Conservation (phyloP, 768 basidiomycete genomes). For the Coprinopsis cinerea region DNA sequence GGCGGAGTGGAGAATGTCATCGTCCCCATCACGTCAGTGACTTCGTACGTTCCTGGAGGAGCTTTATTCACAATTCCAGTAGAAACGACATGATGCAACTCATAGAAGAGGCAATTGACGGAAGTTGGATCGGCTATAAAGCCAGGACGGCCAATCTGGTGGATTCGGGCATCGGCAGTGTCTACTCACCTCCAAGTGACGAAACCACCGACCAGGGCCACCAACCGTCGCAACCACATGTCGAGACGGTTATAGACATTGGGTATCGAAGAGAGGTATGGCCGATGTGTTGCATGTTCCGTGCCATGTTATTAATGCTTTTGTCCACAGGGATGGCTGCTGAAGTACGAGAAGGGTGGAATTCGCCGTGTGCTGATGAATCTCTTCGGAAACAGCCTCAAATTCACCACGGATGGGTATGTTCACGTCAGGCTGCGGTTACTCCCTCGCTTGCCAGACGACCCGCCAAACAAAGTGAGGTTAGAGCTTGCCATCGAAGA, state of each 20-base stretch:
- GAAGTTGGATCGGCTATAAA: slow-evolving; percentile 89
- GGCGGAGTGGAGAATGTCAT: slow-evolving; percentile 78
- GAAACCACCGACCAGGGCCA: slow-evolving; percentile 24
- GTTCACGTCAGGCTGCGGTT: slow-evolving; percentile 82
- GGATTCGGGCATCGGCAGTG: slow-evolving; percentile 82
- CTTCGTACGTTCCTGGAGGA: no score
- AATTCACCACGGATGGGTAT: slow-evolving; percentile 85
- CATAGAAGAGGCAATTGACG: slow-evolving; percentile 86
- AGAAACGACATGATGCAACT: slow-evolving; percentile 76
- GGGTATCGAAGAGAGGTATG: slow-evolving; percentile 63
- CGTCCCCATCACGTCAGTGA: slow-evolving; percentile 52
- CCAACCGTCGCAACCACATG: slow-evolving; percentile 42
- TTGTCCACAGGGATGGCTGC: slow-evolving; percentile 66
- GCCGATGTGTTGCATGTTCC: slow-evolving; percentile 8
- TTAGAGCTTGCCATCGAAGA: slow-evolving; percentile 83
- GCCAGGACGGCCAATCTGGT: slow-evolving; percentile 66
- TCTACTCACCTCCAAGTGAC: slow-evolving; percentile 80
- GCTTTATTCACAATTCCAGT: no score
- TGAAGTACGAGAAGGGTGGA: slow-evolving; percentile 89
- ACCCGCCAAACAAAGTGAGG: slow-evolving; percentile 54
- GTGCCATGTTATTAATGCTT: not conserved
- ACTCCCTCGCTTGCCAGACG: slow-evolving; percentile 49
- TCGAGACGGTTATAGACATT: slow-evolving; percentile 88
- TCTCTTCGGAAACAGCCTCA: slow-evolving; percentile 87
- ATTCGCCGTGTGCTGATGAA: slow-evolving; percentile 92